Base-by-base conservation (phyloP, 2,329 filamentous ascomycete species). In the Phoma sp. region DNA sequence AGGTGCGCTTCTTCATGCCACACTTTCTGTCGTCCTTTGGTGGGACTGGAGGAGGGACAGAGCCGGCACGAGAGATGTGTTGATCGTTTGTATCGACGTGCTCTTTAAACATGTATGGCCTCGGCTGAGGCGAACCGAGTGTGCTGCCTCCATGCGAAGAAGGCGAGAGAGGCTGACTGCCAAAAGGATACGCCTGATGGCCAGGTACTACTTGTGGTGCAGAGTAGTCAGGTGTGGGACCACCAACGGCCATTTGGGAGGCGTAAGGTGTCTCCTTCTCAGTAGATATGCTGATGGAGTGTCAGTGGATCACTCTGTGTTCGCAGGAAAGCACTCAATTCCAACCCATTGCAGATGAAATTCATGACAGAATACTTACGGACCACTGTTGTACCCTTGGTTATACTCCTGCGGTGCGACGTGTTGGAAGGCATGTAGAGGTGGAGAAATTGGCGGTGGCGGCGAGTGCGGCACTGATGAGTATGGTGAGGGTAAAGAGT, bases 1-100 rank as follows among this genome's bases (percentile, higher is more conserved):
- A 69, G 0, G 51, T 55, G 1, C 65, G 60, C 32, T 60, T 70
- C 48, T 62, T 69, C 62, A 69, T 60, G 0, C 70, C 69, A 17
- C 64, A 61, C 43, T 63, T 69, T 15, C 63, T 61, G 3, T 65
- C 54, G 19, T 65, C 57, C 27, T 68, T 67, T 0, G 59, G 58
- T 25, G 60, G 57, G 2, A 61, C 46, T 35, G 56, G 61, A n/a
- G 58, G 64, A 24, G 54, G 61, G 22, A 47, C 54, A 19, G 51
- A 46, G 39, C 50, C 61, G 8, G 57, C 41, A 12, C 56, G 57
- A n/a, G 58, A 59, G 6, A 48, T 43, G 2, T 55, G 35, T 17
- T 56, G 43, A 9, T 64, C 60, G 33, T 54, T 55, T 6, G 59
- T 38, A 36, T 65, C 62, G 15, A 68, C 63, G 39, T 69, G 64